A percentile compares a stretch with the other conserved stretches of the same genome.
phyloP scores from a whole-genome alignment of 441 rosid species.

The Omphalea diandra region DNA sequence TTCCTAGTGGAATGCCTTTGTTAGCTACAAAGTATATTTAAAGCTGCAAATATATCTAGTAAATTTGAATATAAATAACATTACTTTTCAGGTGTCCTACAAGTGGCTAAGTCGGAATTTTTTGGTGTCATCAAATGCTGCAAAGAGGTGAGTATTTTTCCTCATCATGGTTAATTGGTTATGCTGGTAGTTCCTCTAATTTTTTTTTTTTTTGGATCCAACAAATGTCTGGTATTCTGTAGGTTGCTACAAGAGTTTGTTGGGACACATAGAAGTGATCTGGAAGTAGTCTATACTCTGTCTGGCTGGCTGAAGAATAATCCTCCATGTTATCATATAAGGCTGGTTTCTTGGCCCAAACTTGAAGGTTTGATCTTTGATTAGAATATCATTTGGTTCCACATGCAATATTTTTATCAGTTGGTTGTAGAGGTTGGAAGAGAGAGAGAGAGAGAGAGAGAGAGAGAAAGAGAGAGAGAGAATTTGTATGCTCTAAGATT shows the following conservation, averaged over 20 bases:
- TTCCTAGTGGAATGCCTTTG: not conserved
- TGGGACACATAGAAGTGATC: constrained; percentile 45
- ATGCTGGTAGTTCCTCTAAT: constrained; percentile 3
- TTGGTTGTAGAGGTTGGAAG: not conserved
- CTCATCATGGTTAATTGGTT: constrained; percentile 14
- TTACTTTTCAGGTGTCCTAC: constrained; percentile 75
- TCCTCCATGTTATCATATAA: constrained; percentile 57
- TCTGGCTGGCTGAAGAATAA: constrained; percentile 78
- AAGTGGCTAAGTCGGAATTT: constrained; percentile 95
- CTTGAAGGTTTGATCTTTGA: constrained; percentile 58
- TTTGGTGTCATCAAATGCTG: constrained; percentile 63
- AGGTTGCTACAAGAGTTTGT: constrained; percentile 86
- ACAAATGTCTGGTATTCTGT: constrained; percentile 19
- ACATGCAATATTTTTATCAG: not conserved
- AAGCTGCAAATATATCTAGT: not conserved
- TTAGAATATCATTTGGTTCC: not conserved
- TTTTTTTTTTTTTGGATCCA: not conserved
- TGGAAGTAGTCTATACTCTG: constrained; percentile 68
- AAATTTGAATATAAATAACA: constrained; percentile 2
- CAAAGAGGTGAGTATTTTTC: constrained; percentile 56
- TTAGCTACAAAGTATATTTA: not conserved
- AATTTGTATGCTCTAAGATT: not conserved
- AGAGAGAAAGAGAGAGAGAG: not conserved
- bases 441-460: not conserved
- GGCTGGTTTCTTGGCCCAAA: constrained; percentile 62